Percentiles rank a stretch among this genome's conserved stretches.
Evolutionary conservation across 805 yeast genomes (phyloP).

Genomic region (Zygosaccharomyces siamensis): DNA sequence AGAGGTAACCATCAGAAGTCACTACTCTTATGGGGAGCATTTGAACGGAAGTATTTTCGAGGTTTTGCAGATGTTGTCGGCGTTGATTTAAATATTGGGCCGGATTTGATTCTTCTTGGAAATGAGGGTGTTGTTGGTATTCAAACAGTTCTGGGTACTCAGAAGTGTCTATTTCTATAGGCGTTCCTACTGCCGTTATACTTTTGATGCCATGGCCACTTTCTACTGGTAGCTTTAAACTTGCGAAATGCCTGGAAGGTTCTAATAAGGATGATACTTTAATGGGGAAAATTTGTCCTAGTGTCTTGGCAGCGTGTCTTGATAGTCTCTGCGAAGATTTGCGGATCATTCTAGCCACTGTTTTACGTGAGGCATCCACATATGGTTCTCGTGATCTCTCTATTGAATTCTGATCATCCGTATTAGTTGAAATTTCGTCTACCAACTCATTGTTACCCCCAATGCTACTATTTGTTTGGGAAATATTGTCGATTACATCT

Average conservation of each 20-base stretch:
- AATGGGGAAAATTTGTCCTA: conserved; percentile 79
- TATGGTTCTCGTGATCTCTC: conserved; percentile 48
- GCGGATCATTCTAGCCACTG: conserved; percentile 70
- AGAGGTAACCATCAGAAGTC: conserved; percentile 75
- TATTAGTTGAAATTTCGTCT: conserved; percentile 13
- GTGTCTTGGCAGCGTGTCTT: conserved; percentile 75
- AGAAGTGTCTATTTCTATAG: conserved; percentile 22
- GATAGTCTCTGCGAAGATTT: conserved; percentile 75
- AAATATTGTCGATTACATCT: conserved; percentile 18
- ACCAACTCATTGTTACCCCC: conserved; percentile 6
- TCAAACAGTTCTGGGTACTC: conserved; percentile 32
- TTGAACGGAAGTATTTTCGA: conserved; percentile 22
- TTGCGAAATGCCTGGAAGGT: conserved; percentile 89
- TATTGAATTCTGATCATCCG: conserved; percentile 9
- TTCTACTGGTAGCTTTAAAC: conserved; percentile 61
- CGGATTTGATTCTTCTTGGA: background rate
- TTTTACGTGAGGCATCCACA: conserved; percentile 63
- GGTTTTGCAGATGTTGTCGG: background rate
- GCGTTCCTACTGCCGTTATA: conserved; percentile 36
- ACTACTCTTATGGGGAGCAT: conserved; percentile 55
- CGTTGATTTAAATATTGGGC: background rate
- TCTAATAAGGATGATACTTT: conserved; percentile 79
- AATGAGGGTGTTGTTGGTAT: background rate
- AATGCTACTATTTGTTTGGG: conserved; percentile 7
- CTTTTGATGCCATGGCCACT: conserved; percentile 19